Evolutionary conservation across 257 asterid species (phyloP).

Genomic region (Fraxinus cuspidata): DNA sequence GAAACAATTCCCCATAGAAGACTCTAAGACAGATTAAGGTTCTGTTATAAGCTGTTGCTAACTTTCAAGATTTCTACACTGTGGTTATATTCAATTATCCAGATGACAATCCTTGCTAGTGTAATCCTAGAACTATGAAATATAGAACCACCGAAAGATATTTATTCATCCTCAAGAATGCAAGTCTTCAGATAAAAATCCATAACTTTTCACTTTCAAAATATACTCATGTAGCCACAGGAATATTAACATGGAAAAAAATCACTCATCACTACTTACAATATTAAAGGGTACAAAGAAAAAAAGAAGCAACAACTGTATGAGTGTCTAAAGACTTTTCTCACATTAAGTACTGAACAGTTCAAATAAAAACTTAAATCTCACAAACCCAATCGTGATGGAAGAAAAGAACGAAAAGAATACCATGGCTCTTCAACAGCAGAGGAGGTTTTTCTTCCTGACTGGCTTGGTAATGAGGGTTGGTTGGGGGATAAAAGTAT

Average conservation of each 20-base stretch:
- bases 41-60: background rate
- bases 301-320: conserved; percentile 8
- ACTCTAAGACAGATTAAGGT: background rate
- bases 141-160: conserved; percentile 19
- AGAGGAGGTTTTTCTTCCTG: conserved; percentile 83
- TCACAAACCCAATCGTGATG: background rate
- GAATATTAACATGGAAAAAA: background rate
- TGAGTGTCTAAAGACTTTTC: background rate
- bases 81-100: background rate
- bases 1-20: background rate
- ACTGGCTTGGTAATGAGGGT: conserved; percentile 70
- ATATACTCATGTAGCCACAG: background rate
- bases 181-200: conserved; percentile 1
- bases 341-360: conserved; percentile 14
- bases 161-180: conserved; percentile 11
- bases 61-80: background rate
- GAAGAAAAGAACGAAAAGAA: conserved; percentile 13
- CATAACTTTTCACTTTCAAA: background rate
- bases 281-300: conserved; percentile 10
- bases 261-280: background rate
- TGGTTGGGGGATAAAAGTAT: conserved; percentile 88
- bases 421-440: conserved; percentile 92
- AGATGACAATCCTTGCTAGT: background rate
- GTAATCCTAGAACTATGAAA: background rate
- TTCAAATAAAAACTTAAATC: conserved; percentile 3